Evolutionary conservation across 345 rosid genomes (phyloP).

Genomic region (Psidium guajava): DNA sequence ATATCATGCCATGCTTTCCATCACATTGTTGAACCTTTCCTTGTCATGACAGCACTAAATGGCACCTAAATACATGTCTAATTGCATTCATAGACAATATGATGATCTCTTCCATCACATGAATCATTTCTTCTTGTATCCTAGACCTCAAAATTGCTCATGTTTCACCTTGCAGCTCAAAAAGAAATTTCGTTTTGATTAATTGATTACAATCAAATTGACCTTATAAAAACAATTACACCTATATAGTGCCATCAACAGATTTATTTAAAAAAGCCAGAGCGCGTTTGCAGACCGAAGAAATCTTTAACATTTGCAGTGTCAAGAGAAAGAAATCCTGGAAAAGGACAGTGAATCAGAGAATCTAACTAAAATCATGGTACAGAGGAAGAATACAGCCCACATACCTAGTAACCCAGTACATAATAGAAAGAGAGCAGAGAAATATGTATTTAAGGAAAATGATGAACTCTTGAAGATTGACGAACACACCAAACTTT

Average conservation of each 20-base stretch:
- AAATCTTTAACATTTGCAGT: neutral
- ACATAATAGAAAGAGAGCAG: neutral
- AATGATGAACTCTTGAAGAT: neutral
- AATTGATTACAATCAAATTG: neutral
- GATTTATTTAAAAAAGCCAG: neutral
- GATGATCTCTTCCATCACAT: neutral
- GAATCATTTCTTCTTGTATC: neutral
- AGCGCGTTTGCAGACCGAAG: neutral
- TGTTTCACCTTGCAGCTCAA: neutral
- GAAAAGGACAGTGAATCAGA: neutral
- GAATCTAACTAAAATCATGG: neutral
- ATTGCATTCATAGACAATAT: neutral
- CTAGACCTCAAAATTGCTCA: neutral
- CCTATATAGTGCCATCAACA: neutral
- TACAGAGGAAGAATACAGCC: neutral
- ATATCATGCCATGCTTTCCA: neutral
- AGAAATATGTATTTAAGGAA: neutral
- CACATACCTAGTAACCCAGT: neutral
- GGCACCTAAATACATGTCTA: neutral
- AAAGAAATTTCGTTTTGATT: neutral
- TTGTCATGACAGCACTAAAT: neutral
- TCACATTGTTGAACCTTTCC: neutral
- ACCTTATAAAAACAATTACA: neutral
- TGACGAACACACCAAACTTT: neutral
- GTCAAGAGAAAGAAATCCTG: neutral